Conservation (phyloP, 2,329 filamentous ascomycete species). For the Talaromyces piceae region DNA sequence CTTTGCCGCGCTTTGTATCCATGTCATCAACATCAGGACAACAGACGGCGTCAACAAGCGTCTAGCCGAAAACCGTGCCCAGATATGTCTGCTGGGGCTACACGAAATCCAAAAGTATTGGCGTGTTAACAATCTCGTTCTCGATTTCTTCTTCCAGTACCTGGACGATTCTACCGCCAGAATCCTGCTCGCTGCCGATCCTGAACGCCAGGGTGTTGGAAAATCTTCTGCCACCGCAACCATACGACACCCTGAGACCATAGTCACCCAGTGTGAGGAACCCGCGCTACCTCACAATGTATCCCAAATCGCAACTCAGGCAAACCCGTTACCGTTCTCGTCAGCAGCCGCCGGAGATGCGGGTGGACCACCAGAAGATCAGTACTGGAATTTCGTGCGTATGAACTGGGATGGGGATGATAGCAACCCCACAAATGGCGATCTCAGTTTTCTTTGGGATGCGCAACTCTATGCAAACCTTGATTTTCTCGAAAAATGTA, state of each 20-base stretch:
- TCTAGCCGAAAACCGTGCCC: neutral
- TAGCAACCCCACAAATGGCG: neutral
- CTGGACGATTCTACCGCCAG: neutral
- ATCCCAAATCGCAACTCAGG: neutral
- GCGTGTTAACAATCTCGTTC: slow-evolving; percentile 1
- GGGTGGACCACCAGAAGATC: neutral
- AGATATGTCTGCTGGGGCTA: neutral
- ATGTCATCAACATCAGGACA: neutral
- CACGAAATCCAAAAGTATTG: neutral
- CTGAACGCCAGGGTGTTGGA: neutral
- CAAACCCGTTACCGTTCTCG: neutral
- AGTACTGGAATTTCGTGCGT: neutral
- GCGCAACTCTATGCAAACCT: neutral
- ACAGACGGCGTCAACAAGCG: neutral
- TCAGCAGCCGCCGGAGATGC: neutral
- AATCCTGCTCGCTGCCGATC: neutral
- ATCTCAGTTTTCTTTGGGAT: neutral
- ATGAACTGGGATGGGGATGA: slow-evolving; percentile 1
- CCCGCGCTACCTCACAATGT: neutral
- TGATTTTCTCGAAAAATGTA: neutral
- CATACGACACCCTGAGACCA: neutral
- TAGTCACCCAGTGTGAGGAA: neutral
- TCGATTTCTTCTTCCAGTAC: neutral
- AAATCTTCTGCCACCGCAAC: neutral
- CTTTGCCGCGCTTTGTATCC: neutral